Evolutionary conservation across 2,329 filamentous ascomycete genomes (phyloP), one percentile per base, ranked within the genome.

Genomic region (Rugonectria rugulosa): DNA sequence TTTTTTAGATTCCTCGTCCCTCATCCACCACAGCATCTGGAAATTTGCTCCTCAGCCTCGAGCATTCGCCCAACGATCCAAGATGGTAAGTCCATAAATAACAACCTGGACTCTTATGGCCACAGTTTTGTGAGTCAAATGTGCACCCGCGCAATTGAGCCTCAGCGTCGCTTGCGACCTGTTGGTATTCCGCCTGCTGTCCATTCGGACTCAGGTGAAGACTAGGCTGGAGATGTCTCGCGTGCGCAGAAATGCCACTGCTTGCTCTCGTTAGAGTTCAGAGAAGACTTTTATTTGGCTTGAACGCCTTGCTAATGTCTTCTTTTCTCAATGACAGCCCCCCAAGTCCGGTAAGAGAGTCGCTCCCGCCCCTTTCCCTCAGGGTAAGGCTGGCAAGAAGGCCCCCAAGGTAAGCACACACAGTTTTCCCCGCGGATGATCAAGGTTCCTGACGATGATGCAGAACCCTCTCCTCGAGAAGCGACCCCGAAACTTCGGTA

Each of bases 311-410:
- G 89, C 92, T 97, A 90, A 96, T 92, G 83, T 91, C 88, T 92
- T 96, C 90, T 95, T 93, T 96, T 92, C 94, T 98, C 94, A 95
- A 98, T 98, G 93, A 98, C 85, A 98, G 95, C 92, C 95, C 90
- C 91, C 94, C 78, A 99, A 98, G 85, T 78, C 84, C 75, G 92
- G 92, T 86, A 98, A 97, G 91, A 98, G 97, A 87, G 89, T 91
- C 82, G 95, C 95, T 74, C 85, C 95, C 78, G 92, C 95, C 83
- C 95, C 95, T 79, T 97, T 96, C 88, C 91, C 92, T 77, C 88
- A 93, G 84, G 87, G 88, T 75, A 97, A 96, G 88, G 91, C 93
- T 83, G 83, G 83, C 73, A 97, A 97, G 91, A 99, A 98, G 90
- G 85, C 86, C 70, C 87, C 92, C 73, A 99, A 98, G 93, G 95